A percentile compares a stretch with the other conserved stretches of the same genome.
phyloP scores from a whole-genome alignment of 306 rosid species.

The Gynostemma pentaphyllum region DNA sequence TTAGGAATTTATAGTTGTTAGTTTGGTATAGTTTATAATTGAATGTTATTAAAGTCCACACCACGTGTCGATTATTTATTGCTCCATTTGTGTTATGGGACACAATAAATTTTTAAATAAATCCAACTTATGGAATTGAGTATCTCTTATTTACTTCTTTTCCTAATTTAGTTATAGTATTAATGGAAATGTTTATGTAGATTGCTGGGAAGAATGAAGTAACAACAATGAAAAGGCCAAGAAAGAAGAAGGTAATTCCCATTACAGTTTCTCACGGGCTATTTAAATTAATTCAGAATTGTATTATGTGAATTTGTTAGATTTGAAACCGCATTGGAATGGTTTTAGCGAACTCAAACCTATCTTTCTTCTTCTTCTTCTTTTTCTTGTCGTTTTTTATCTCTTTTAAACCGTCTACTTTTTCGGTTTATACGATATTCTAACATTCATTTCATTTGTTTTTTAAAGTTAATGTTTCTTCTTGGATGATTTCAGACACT shows the following conservation, averaged over 20 bases:
- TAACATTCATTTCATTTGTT: background rate
- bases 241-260: slow-evolving; percentile 50
- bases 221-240: slow-evolving; percentile 34
- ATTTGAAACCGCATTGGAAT: too few species aligned
- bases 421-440: background rate
- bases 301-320: too few species aligned
- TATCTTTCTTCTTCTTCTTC: background rate
- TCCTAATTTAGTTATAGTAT: background rate
- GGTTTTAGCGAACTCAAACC: background rate
- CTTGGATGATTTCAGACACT: slow-evolving; percentile 49
- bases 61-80: too few species aligned
- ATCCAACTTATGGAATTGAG: slow-evolving; percentile 3
- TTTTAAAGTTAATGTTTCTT: background rate
- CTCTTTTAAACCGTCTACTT: background rate
- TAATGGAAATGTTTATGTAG: slow-evolving; percentile 20
- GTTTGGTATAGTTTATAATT: too few species aligned
- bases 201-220: slow-evolving; percentile 23
- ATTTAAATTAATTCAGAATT: too few species aligned
- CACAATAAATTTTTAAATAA: background rate
- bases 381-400: background rate
- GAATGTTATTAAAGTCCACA: too few species aligned
- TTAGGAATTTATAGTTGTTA: background rate
- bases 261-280: background rate
- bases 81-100: too few species aligned
- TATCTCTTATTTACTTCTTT: background rate